phyloP scores from a whole-genome alignment of 73 alveolate species.

The Uronychia binucleata region DNA sequence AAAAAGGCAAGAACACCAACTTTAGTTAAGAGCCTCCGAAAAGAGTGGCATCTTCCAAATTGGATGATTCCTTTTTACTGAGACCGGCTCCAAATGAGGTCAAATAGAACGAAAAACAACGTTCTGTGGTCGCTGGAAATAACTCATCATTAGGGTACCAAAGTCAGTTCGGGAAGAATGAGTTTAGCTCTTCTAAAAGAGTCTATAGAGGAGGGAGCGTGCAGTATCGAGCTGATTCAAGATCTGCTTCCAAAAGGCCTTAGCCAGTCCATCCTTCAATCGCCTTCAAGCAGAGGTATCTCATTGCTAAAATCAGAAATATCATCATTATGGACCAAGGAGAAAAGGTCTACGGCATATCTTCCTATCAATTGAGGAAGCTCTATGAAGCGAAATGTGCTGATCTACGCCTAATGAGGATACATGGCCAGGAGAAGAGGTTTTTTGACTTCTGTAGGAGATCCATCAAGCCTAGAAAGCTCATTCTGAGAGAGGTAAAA shows the following conservation, averaged over 20 bases:
- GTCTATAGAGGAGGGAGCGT: background rate
- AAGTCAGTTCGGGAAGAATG: background rate
- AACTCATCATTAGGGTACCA: background rate
- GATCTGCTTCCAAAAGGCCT: background rate
- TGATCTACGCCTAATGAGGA: constrained; percentile 24
- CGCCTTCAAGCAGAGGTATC: background rate
- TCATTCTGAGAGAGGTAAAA: constrained; percentile 48
- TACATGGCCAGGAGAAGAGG: constrained; percentile 37
- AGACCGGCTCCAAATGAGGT: background rate
- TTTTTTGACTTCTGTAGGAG: constrained; percentile 48
- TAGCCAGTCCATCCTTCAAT: background rate
- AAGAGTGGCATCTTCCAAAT: background rate
- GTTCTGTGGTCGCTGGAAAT: background rate
- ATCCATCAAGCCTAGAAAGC: constrained; percentile 32
- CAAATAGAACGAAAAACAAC: background rate
- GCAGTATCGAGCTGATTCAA: background rate
- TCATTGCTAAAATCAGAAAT: background rate
- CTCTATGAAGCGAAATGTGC: constrained; percentile 56
- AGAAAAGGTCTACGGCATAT: background rate
- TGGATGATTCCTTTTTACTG: background rate
- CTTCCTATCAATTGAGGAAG: background rate
- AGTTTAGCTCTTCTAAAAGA: background rate
- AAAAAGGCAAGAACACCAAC: background rate
- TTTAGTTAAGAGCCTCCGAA: background rate
- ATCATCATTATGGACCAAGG: background rate